Evolutionary conservation across 495 filamentous ascomycete genomes (phyloP).

Genomic region (Mytilinidion resinicola): DNA sequence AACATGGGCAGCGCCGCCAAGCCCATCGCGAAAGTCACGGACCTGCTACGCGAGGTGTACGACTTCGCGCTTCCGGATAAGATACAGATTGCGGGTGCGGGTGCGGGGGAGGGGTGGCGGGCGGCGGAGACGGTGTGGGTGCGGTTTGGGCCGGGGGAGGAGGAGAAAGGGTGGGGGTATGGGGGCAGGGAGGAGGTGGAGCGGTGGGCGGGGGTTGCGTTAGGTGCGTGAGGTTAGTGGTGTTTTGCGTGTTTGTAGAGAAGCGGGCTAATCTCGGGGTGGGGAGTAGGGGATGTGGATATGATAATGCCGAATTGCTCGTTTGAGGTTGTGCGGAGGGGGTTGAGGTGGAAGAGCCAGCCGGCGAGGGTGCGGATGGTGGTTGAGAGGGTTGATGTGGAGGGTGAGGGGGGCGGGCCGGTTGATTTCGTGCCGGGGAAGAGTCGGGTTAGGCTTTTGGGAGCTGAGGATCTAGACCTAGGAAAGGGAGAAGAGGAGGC

Average conservation of each 20-base stretch:
- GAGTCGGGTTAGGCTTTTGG: constrained; percentile 10
- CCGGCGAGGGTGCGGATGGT: constrained; percentile 4
- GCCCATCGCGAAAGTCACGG: constrained; percentile 35
- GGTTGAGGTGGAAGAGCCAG: constrained; percentile 2
- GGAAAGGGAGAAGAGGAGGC: too few relatives aligned
- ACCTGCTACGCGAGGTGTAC: constrained; percentile 40
- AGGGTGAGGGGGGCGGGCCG: constrained; percentile 18
- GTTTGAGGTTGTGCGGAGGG: constrained; percentile 20
- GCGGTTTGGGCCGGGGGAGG: background rate
- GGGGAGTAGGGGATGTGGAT: constrained; percentile 15
- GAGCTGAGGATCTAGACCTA: too few relatives aligned
- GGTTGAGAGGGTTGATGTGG: constrained; percentile 10
- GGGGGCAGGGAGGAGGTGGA: background rate
- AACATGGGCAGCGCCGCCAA: constrained; percentile 16
- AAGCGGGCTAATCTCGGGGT: background rate
- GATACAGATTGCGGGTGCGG: constrained; percentile 16
- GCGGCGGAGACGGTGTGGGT: constrained; percentile 7
- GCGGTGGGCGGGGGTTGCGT: constrained; percentile 7
- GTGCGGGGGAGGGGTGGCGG: background rate
- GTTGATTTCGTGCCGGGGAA: constrained; percentile 23
- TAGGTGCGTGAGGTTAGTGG: constrained; percentile 12
- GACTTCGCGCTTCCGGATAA: constrained; percentile 14
- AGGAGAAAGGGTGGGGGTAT: constrained; percentile 12
- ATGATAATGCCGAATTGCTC: constrained; percentile 17
- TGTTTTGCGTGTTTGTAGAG: background rate